A percentile compares a stretch with the other conserved stretches of the same genome.
Conservation (phyloP, 1,284 basidiomycete species). For the Rhodotorula mucilaginosa region DNA sequence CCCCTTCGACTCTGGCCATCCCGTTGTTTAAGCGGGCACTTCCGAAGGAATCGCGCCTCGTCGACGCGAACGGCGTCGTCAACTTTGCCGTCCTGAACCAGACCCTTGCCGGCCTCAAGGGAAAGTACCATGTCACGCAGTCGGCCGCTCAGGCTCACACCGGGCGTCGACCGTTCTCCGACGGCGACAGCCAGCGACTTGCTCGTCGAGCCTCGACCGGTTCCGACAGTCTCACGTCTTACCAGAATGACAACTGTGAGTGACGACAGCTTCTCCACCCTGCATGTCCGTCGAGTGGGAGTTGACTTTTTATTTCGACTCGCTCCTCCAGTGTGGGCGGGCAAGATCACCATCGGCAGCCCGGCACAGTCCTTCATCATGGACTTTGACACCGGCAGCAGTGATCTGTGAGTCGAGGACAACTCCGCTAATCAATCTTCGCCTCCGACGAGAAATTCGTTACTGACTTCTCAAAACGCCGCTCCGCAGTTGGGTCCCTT, state of each 20-base stretch:
- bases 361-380: conserved; percentile 36
- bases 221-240: conserved; percentile 3
- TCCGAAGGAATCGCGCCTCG: background rate
- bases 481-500: conserved; percentile 1
- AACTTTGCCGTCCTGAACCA: conserved; percentile 1
- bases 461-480: background rate
- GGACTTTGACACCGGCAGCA: conserved; percentile 41
- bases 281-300: conserved; percentile 12
- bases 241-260: conserved; percentile 32
- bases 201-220: conserved; percentile 5
- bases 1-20: background rate
- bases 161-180: background rate
- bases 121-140: background rate
- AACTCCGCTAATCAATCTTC: conserved; percentile 29
- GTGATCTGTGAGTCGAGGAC: conserved; percentile 45
- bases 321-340: conserved; percentile 40
- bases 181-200: background rate
- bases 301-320: conserved; percentile 14
- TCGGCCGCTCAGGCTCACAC: background rate
- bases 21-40: background rate
- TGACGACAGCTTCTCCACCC: conserved; percentile 39
- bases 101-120: background rate
- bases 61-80: conserved; percentile 6
- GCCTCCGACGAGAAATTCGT: background rate
- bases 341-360: conserved; percentile 39